Conservation (phyloP, 768 basidiomycete species). For the Psilocybe cyanescens region DNA sequence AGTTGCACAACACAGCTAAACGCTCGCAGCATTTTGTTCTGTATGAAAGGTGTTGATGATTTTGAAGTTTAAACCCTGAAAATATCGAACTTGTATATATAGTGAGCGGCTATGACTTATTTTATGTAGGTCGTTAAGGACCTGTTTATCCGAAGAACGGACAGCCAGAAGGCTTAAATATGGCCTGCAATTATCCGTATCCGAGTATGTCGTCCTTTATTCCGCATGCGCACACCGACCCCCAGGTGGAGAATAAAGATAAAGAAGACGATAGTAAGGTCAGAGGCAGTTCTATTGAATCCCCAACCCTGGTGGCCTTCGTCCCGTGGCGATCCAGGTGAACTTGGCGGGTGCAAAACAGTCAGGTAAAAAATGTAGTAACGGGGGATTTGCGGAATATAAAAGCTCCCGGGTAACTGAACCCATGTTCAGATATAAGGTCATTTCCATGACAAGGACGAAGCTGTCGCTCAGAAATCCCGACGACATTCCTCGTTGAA, state of each 20-base stretch:
- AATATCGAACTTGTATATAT: not conserved
- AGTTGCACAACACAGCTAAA: slow-evolving; percentile 7
- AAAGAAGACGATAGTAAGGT: too few relatives aligned
- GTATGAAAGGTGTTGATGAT: too few relatives aligned
- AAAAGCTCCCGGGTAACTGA: not conserved
- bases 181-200: not conserved
- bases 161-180: not conserved
- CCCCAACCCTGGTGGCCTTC: too few relatives aligned
- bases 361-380: not conserved
- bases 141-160: slow-evolving; percentile 9
- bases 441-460: not conserved
- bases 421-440: not conserved
- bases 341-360: not conserved
- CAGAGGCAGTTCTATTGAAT: too few relatives aligned
- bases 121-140: not conserved
- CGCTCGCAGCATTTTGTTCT: not conserved
- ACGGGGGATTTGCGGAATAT: not conserved
- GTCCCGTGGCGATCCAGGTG: not conserved
- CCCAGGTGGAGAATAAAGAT: too few relatives aligned
- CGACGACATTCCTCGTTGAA: too few relatives aligned
- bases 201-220: not conserved
- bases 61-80: not conserved
- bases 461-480: not conserved
- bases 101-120: not conserved
- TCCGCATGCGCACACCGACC: not conserved